Evolutionary conservation across 352 stramenopile genomes (phyloP).

Genomic region (Phytophthora lateralis): DNA sequence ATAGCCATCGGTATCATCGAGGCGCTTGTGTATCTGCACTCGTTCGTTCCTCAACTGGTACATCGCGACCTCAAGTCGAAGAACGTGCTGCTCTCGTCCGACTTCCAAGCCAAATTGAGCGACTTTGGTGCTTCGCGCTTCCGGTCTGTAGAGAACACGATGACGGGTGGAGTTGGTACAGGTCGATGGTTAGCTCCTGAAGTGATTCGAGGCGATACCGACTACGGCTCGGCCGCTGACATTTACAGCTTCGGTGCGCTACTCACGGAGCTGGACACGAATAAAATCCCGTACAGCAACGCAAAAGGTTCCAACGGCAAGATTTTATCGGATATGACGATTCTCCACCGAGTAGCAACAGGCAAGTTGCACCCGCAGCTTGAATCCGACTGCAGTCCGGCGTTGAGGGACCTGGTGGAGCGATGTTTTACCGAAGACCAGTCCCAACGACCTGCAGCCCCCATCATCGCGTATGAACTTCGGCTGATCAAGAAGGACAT

Average conservation of each 20-base stretch:
- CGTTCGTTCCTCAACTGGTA: conserved; percentile 35
- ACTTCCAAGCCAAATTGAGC: conserved; percentile 44
- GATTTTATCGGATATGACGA: conserved; percentile 38
- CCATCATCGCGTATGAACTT: conserved; percentile 37
- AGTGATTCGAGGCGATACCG: conserved; percentile 38
- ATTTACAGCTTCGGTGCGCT: conserved; percentile 58
- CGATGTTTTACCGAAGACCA: conserved; percentile 39
- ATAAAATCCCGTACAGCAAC: conserved; percentile 51
- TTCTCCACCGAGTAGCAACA: conserved; percentile 41
- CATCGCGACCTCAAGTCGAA: conserved; percentile 55
- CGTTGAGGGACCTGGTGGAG: conserved; percentile 34
- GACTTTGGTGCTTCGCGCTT: conserved; percentile 53
- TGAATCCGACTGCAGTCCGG: conserved; percentile 24
- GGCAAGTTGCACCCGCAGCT: conserved; percentile 39
- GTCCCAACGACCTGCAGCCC: conserved; percentile 24
- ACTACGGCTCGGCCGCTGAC: conserved; percentile 39
- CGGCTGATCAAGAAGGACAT: conserved; percentile 36
- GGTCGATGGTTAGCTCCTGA: conserved; percentile 51
- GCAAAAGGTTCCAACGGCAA: conserved; percentile 18
- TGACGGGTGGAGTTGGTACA: conserved; percentile 42
- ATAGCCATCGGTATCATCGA: conserved; percentile 49
- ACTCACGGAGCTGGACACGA: conserved; percentile 55
- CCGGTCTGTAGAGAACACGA: conserved; percentile 42
- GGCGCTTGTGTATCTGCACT: conserved; percentile 50
- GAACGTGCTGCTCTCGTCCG: conserved; percentile 46